Evolutionary conservation across 2,329 filamentous ascomycete species (phyloP).

Genomic region (Cytospora paraplurivora): DNA sequence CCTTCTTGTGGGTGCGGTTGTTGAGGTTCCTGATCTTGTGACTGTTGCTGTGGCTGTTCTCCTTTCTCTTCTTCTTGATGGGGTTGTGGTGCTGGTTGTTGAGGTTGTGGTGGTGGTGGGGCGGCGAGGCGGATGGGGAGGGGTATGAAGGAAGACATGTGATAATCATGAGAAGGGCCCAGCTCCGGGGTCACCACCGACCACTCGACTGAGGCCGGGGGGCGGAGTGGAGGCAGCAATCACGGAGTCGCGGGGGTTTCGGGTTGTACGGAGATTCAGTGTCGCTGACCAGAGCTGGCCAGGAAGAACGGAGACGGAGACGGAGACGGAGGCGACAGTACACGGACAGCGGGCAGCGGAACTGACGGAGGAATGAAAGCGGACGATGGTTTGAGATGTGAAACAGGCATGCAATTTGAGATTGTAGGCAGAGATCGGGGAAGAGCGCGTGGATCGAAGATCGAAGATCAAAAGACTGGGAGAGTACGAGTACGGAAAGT

Average conservation of each 20-base stretch:
- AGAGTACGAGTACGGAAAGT: too few relatives aligned
- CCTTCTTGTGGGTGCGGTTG: neutral
- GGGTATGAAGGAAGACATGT: conserved; percentile 23
- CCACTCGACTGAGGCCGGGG: neutral
- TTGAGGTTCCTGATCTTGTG: neutral
- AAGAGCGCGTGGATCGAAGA: conserved; percentile 13
- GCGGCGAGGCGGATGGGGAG: conserved; percentile 23
- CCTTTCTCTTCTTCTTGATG: too few relatives aligned
- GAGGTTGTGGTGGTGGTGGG: conserved; percentile 13
- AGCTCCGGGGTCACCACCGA: conserved; percentile 20
- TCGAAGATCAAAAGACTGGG: neutral
- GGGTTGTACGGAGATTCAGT: neutral
- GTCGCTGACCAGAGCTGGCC: neutral
- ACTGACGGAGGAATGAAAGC: neutral
- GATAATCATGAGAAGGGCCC: neutral
- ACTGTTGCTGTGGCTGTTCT: neutral
- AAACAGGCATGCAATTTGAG: neutral
- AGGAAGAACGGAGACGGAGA: neutral
- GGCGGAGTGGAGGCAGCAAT: neutral
- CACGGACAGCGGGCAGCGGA: neutral
- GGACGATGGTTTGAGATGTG: neutral
- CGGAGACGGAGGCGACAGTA: neutral
- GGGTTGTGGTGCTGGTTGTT: neutral
- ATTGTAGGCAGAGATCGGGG: conserved; percentile 14
- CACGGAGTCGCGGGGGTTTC: neutral